A percentile compares a stretch with the other conserved stretches of the same genome.
Evolutionary conservation across 257 asterid genomes (phyloP).

Genomic region (Solanum pimpinellifolium): DNA sequence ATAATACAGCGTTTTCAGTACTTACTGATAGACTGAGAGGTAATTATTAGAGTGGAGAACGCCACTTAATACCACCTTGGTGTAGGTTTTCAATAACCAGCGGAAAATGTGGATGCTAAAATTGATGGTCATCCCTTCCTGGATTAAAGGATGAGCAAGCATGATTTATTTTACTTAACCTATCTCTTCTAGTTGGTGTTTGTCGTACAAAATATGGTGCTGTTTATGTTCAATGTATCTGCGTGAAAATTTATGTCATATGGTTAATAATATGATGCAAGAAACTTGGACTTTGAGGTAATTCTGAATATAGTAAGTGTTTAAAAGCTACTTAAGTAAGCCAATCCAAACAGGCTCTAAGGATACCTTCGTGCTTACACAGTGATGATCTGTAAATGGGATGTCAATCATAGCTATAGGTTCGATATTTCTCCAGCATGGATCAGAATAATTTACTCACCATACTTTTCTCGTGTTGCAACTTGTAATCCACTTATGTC

Average conservation of each 20-base stretch:
- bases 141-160: background rate
- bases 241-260: background rate
- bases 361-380: background rate
- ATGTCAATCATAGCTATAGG: background rate
- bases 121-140: background rate
- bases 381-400: background rate
- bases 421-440: background rate
- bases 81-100: background rate
- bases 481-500: background rate
- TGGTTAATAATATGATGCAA: background rate
- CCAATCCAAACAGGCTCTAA: background rate
- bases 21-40: background rate
- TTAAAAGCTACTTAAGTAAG: background rate
- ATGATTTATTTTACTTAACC: background rate
- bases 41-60: background rate
- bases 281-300: background rate
- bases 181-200: background rate
- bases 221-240: background rate
- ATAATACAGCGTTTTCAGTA: background rate
- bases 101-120: background rate
- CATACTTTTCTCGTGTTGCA: background rate
- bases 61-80: background rate
- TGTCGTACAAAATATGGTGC: background rate
- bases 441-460: background rate
- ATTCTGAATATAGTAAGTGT: background rate